Conservation (phyloP, 306 rosid species). For the Spatholobus suberectus region DNA sequence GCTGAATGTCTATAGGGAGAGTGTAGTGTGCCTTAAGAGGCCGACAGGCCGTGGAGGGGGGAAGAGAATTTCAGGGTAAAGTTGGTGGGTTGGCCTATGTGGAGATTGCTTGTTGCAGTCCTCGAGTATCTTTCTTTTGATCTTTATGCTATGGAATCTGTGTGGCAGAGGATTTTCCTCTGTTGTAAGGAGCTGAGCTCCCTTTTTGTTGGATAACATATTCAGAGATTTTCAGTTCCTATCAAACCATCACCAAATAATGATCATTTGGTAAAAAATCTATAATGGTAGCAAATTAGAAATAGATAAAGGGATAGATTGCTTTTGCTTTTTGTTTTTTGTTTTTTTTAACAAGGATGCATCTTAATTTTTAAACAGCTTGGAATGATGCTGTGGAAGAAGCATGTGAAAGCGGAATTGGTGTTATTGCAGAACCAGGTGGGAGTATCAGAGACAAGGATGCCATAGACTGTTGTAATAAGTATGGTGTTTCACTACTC, state of each 20-base stretch:
- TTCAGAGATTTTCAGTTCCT: background rate
- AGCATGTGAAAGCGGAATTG: conserved; percentile 80
- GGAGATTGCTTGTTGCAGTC: background rate
- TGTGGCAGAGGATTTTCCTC: too few relatives aligned
- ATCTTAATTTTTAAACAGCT: conserved; percentile 58
- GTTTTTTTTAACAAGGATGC: background rate
- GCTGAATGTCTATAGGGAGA: background rate
- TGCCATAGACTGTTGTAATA: conserved; percentile 89
- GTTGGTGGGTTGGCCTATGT: background rate
- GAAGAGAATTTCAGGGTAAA: background rate
- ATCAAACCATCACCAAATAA: background rate
- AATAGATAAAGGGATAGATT: background rate
- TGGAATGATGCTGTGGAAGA: conserved; percentile 98
- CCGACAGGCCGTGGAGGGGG: background rate
- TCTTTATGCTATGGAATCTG: background rate
- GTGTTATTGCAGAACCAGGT: conserved; percentile 86
- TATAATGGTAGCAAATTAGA: background rate
- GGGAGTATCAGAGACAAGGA: conserved; percentile 88
- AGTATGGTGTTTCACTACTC: conserved; percentile 84
- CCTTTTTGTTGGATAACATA: too few relatives aligned
- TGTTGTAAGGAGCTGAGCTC: background rate
- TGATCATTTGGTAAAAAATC: too few relatives aligned
- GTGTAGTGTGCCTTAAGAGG: background rate
- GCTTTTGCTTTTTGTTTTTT: background rate
- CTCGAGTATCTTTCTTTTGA: background rate